A percentile compares a stretch with the other conserved stretches of the same genome.
phyloP scores from a whole-genome alignment of 2,329 filamentous ascomycete species.

The Penicillium psychrosexuale region DNA sequence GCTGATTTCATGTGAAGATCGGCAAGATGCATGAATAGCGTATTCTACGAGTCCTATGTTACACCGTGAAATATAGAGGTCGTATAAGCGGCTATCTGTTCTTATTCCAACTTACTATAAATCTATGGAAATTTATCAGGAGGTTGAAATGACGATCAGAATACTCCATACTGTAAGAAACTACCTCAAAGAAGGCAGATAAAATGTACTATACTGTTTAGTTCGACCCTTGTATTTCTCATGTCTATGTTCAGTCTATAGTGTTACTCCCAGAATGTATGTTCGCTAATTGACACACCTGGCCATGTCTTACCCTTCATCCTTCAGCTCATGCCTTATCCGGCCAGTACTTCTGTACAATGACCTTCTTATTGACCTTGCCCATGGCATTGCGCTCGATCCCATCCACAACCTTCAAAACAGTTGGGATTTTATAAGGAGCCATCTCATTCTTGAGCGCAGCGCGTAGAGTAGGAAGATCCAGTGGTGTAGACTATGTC shows the following conservation, averaged over 20 bases:
- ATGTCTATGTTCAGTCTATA: not conserved
- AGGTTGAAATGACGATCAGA: not conserved
- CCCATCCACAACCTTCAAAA: conserved; percentile 73
- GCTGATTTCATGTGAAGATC: not conserved
- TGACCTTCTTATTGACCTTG: conserved; percentile 57
- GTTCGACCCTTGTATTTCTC: not conserved
- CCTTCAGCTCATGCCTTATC: conserved; percentile 13
- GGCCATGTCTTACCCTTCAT: not conserved
- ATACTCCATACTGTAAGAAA: not conserved
- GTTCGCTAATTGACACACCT: not conserved
- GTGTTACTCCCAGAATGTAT: not conserved
- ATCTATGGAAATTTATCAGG: not conserved
- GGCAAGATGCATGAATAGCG: not conserved
- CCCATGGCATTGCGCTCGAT: conserved; percentile 70
- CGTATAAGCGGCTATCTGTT: not conserved
- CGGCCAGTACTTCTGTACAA: conserved; percentile 41
- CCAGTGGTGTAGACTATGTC: conserved; percentile 25
- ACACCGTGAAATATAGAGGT: not conserved
- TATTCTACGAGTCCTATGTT: not conserved
- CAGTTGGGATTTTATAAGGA: conserved; percentile 89
- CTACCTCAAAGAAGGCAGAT: not conserved
- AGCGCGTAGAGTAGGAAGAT: conserved; percentile 33
- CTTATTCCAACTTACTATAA: not conserved
- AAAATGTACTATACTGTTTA: not conserved
- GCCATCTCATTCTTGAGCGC: conserved; percentile 55